Conservation (phyloP, 192 early-diverging fungal species). For the Ambispora gerdemannii region DNA sequence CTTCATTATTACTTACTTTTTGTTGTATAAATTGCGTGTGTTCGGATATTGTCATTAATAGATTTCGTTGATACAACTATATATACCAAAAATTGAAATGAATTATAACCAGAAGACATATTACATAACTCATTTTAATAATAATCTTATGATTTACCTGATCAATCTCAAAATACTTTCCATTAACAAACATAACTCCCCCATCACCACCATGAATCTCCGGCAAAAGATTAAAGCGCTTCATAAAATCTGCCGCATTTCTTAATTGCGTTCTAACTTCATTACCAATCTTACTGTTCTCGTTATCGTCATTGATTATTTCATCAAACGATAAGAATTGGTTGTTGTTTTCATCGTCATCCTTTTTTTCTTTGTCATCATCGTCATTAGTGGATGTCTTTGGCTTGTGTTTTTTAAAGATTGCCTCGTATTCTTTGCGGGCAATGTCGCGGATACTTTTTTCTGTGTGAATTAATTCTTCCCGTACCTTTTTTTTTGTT, state of each 20-base stretch:
- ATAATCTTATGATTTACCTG: conserved; percentile 37
- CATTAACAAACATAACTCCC: conserved; percentile 75
- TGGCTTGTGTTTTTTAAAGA: background rate
- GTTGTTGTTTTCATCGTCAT: background rate
- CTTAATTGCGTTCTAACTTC: conserved; percentile 6
- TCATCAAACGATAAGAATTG: conserved; percentile 16
- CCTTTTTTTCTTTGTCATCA: background rate
- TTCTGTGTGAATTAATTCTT: background rate
- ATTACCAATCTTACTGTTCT: background rate
- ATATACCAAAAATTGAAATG: background rate
- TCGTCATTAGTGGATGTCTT: no score
- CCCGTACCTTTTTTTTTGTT: background rate
- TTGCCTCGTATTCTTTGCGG: background rate
- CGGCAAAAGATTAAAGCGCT: background rate
- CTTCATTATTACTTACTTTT: conserved; percentile 30
- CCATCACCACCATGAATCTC: conserved; percentile 28
- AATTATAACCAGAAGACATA: background rate
- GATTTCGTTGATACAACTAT: conserved; percentile 35
- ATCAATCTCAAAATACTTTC: conserved; percentile 63
- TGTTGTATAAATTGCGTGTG: conserved; percentile 35
- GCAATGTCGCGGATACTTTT: background rate
- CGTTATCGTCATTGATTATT: background rate
- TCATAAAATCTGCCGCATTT: background rate
- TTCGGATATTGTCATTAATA: conserved; percentile 28
- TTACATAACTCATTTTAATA: conserved; percentile 12